phyloP scores from a whole-genome alignment of 139 green algal species.

The Picochlorum sp. region DNA sequence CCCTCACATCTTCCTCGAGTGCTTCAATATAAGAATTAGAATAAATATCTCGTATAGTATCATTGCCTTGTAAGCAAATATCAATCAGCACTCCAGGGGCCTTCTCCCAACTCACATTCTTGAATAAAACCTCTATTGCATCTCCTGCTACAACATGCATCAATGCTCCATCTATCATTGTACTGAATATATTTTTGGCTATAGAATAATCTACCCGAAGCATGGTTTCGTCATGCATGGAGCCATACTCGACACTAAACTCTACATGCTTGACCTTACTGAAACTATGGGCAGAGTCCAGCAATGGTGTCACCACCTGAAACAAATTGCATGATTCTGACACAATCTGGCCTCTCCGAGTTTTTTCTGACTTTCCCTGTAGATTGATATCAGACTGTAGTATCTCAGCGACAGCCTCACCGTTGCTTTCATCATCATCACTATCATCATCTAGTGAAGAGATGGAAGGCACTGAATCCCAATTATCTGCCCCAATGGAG shows the following conservation, averaged over 20 bases:
- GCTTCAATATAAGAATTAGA: neutral
- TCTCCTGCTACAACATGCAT: slow-evolving; percentile 15
- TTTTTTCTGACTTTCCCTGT: no score
- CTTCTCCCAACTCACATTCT: slow-evolving; percentile 6
- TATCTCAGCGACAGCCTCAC: neutral
- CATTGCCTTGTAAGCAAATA: neutral
- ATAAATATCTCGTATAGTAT: neutral
- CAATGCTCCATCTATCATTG: slow-evolving; percentile 12
- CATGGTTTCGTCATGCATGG: no score
- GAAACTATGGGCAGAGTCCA: neutral
- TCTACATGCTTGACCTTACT: neutral
- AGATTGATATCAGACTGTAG: no score
- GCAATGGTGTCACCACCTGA: neutral
- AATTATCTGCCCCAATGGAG: slow-evolving; percentile 21
- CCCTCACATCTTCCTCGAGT: neutral
- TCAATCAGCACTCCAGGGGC: slow-evolving; percentile 17
- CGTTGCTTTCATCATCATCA: neutral
- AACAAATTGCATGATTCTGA: neutral
- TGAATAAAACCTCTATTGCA: slow-evolving; percentile 15
- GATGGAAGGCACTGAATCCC: neutral
- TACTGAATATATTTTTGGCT: no score
- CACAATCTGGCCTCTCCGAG: no score
- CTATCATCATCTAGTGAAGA: neutral
- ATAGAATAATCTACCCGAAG: no score
- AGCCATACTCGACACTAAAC: neutral